Evolutionary conservation across 2,329 filamentous ascomycete species (phyloP), one percentile per base, ranked within the genome.

Genomic region (Aspergillus arachidicola): DNA sequence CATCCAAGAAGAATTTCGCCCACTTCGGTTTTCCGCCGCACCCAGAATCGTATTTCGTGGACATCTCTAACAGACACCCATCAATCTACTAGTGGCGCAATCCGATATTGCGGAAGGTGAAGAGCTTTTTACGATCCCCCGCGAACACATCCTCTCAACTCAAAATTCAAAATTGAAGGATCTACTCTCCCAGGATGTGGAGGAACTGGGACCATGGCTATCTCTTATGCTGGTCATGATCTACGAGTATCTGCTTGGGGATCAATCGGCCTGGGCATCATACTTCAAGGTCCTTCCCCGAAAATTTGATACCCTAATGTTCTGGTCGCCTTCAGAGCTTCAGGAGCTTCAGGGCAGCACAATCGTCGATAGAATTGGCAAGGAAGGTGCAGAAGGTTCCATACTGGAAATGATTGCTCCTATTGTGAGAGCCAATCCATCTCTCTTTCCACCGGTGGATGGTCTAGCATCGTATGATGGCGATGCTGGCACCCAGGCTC

Each of bases 231-330:
- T 96, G 23, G 85, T 91, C 65, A 88, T 97, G 85, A 86, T 96
- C 57, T 92, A 92, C 77, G 93, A 97, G 79, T 82, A 84, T 65
- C 84, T 88, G 76, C 75, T 80, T 57, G 81, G 88, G 77, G 57
- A 80, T 70, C 64, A 79, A 1, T 96, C 93, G 1, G 80, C 78
- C 10, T 97, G 93, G 93, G 86, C 87, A 67, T 84, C 88, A 0
- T 97, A 97, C 76, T 88, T 96, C 68, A 84, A 88, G 62, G 82
- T 96, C 23, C 83, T 97, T 6, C 93, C 93, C 3, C 74, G 75
- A 59, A 72, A 79, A 1, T 97, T 97, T 73, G 87, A 95, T 75
- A 96, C 92, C 2, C 85, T 94, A 67, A 97, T 97, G 91, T 97
- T 94, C 79, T 97, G 94, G 94, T 82, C 85, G 2, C 81, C 85